Evolutionary conservation across 1,284 basidiomycete genomes (phyloP), one percentile per base, ranked within the genome.

Genomic region (Veloporphyrellus conicus): DNA sequence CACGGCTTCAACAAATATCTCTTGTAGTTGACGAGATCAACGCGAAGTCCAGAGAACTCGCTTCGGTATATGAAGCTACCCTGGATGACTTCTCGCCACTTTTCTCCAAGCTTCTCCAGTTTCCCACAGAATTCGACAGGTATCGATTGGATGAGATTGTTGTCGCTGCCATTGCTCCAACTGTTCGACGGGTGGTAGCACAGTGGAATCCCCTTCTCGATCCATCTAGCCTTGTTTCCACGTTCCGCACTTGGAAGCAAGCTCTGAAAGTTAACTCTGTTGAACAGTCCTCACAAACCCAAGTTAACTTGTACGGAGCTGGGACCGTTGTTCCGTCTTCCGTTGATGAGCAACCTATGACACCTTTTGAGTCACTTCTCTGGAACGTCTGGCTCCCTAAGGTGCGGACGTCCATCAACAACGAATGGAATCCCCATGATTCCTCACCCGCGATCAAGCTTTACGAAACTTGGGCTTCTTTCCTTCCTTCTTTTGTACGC

Each of bases 341-440:
- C 36, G 29, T 29, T 53, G 78, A 78, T 39, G 78, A 82, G 52
- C 72, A 71, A 53, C 74, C 74, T 1, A 99, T 99, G 96, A 93
- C 93, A 6, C 87, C 96, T 0, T 99, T 90, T 67, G 95, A 99
- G 65, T 89, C 87, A 48, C 73, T 99, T 18, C 70, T 99, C 15
- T 99, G 95, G 94, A 89, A 87, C 53, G 74, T 88, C 7, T 99
- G 94, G 95, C 73, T 99, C 20, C 96, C 96, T 0, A 87, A 81
- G 67, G 84, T 99, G n/a, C 84, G 96, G 25, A 88, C 89, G 1
- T 77, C 81, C 9, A 82, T 96, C 66, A 96, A 96, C 67, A 97
- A 97, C 66, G 84, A 91, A 18, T 99, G 96, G 95, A 75, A 80
- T 15, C 82, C 93, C 0, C 71, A 78, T 34, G 71, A 83, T 31